Evolutionary conservation across 2,329 filamentous ascomycete genomes (phyloP), one percentile per base, ranked within the genome.

Genomic region (Xylariaceae sp.): DNA sequence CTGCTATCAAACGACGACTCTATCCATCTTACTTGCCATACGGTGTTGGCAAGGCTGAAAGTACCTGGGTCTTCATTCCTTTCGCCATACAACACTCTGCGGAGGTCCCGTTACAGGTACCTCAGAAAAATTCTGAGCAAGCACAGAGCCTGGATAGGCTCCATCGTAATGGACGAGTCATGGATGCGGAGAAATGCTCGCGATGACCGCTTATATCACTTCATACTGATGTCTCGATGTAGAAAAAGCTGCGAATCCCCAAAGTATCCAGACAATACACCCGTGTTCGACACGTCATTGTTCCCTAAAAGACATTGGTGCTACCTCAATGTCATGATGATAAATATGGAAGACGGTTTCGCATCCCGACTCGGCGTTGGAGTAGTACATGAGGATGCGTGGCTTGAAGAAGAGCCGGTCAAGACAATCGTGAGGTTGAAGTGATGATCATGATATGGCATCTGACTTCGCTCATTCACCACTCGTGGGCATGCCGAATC

Each of bases 261-360:
- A n/a, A n/a, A n/a, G n/a, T n/a, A n/a, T n/a, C 36, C 9, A 9
- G 36, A 31, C 9, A 32, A 30, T 7, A 32, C 34, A 24, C n/a
- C 2, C 3, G 26, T 31, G 15, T 43, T 37, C 15, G 37, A 43
- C 18, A 19, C n/a, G 12, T 16, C 35, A 8, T 4, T 43, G 4
- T 43, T 43, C 24, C 16, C 24, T 15, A n/a, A 11, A 16, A 29
- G 41, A n/a, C 41, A 36, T 9, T 43, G 41, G 41, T 43, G 41
- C 16, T 43, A 38, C 24, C 17, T 43, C 19, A 43, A 43, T 36
- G 37, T 43, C 4, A 43, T 43, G 41, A 36, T 40, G 41, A 22
- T 43, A 15, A 16, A 35, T 16, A 17, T 29, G 15, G 7, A 4
- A 15, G 41, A 19, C 19, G 24, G 15, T 8, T 32, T 26, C 13